phyloP scores from a whole-genome alignment of 1,284 basidiomycete species.

The Trametes polyzona region DNA sequence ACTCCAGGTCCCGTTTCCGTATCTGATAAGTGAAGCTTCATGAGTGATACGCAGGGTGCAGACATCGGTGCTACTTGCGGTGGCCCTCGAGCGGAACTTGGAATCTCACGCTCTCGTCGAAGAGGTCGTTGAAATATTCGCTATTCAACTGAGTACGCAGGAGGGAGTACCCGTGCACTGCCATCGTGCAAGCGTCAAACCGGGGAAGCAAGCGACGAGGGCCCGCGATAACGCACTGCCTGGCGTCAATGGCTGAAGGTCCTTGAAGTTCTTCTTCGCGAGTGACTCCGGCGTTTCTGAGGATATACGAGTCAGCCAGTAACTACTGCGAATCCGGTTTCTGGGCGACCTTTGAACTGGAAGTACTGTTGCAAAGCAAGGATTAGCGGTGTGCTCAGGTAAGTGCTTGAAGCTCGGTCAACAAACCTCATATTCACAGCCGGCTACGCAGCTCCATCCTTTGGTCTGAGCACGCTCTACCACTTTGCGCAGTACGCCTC shows the following conservation, averaged over 20 bases:
- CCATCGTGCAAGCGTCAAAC: neutral
- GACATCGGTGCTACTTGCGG: constrained; percentile 57
- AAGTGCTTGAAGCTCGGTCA: neutral
- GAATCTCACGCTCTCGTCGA: constrained; percentile 77
- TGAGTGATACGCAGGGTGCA: no score
- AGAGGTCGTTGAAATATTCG: constrained; percentile 89
- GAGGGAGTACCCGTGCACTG: constrained; percentile 95
- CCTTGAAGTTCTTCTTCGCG: constrained; percentile 78
- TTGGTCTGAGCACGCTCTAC: constrained; percentile 51
- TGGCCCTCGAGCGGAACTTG: constrained; percentile 90
- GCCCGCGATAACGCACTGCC: constrained; percentile 62
- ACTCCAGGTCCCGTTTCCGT: constrained; percentile 96
- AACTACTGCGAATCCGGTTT: no score
- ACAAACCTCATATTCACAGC: constrained; percentile 89
- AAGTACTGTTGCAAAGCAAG: constrained; percentile 77
- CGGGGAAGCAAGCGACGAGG: no score
- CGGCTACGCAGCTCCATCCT: constrained; percentile 73
- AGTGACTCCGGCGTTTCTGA: constrained; percentile 79
- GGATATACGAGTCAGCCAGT: neutral
- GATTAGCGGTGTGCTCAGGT: neutral
- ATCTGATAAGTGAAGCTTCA: constrained; percentile 51
- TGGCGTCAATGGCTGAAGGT: constrained; percentile 82
- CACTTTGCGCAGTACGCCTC: constrained; percentile 75
- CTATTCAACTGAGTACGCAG: constrained; percentile 87
- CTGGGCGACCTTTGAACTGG: constrained; percentile 91